A percentile compares a stretch with the other conserved stretches of the same genome.
Conservation (phyloP, 2,329 filamentous ascomycete genomes). For the Periconia macrospinosa region DNA sequence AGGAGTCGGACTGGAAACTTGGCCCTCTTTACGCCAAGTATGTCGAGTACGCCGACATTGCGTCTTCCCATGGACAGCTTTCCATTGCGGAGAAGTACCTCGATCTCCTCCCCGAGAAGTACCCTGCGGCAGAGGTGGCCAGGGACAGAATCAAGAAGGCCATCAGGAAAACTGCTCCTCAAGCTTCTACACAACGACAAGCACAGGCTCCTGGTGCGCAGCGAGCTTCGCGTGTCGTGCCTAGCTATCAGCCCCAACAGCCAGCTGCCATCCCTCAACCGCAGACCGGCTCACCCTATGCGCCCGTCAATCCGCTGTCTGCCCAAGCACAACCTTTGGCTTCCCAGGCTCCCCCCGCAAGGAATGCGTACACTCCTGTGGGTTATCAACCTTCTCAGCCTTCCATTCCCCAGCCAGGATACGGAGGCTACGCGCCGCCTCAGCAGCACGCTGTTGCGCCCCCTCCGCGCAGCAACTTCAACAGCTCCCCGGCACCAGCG, state of each 20-base stretch:
- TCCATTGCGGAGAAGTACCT: conserved; percentile 88
- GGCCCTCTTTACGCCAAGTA: conserved; percentile 90
- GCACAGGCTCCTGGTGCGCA: conserved; percentile 40
- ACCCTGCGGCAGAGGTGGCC: conserved; percentile 84
- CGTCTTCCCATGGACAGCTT: conserved; percentile 86
- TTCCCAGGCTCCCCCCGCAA: conserved; percentile 22
- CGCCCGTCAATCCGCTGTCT: conserved; percentile 35
- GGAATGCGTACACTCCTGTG: conserved; percentile 49
- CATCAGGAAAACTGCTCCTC: conserved; percentile 63
- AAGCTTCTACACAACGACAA: conserved; percentile 45
- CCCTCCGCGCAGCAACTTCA: conserved; percentile 67
- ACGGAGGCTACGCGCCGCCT: conserved; percentile 51
- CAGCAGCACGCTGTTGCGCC: conserved; percentile 54
- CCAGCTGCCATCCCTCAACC: conserved; percentile 15
- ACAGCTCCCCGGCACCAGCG: conserved; percentile 64
- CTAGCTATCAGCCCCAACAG: conserved; percentile 37
- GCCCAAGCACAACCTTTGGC: conserved; percentile 26
- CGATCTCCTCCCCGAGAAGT: conserved; percentile 78
- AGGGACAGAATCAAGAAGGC: conserved; percentile 83
- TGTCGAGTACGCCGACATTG: conserved; percentile 93
- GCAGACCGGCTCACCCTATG: conserved; percentile 39
- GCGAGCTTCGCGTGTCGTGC: conserved; percentile 39
- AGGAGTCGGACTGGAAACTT: conserved; percentile 85
- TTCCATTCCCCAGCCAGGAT: conserved; percentile 37
- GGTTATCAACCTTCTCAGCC: conserved; percentile 57